Conservation (phyloP, 352 stramenopile genomes). For the Phytopythium vexans region DNA sequence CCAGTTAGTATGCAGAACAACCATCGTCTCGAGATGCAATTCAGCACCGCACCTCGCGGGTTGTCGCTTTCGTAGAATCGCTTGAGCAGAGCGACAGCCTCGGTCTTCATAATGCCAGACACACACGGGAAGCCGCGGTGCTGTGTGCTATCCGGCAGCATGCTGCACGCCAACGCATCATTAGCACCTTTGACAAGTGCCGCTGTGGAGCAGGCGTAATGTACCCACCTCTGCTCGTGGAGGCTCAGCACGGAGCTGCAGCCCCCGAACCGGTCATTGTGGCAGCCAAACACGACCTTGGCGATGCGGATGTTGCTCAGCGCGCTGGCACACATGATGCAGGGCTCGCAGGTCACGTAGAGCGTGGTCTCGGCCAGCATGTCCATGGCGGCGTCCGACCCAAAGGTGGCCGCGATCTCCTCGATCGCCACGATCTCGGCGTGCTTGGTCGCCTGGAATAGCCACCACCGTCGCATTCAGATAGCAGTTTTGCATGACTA, state of each 20-base stretch:
- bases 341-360: constrained; percentile 93
- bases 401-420: constrained; percentile 49
- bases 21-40: no score
- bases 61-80: constrained; percentile 91
- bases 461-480: not conserved
- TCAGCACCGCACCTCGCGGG: constrained; percentile 51
- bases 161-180: constrained; percentile 4
- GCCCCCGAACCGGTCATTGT: constrained; percentile 92
- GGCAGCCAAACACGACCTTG: constrained; percentile 86
- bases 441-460: constrained; percentile 78
- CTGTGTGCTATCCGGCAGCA: constrained; percentile 35
- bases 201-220: not conserved
- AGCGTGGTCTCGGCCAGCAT: constrained; percentile 62
- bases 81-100: constrained; percentile 82
- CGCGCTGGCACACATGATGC: constrained; percentile 93
- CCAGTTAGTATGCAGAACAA: no score
- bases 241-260: constrained; percentile 89
- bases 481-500: no score
- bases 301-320: constrained; percentile 75
- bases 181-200: not conserved
- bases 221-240: constrained; percentile 52
- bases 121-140: constrained; percentile 63
- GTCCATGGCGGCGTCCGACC: constrained; percentile 24
- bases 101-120: constrained; percentile 76
- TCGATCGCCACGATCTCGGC: constrained; percentile 91